Conservation (phyloP, 2,329 filamentous ascomycete species). For the Rosellinia necatrix region DNA sequence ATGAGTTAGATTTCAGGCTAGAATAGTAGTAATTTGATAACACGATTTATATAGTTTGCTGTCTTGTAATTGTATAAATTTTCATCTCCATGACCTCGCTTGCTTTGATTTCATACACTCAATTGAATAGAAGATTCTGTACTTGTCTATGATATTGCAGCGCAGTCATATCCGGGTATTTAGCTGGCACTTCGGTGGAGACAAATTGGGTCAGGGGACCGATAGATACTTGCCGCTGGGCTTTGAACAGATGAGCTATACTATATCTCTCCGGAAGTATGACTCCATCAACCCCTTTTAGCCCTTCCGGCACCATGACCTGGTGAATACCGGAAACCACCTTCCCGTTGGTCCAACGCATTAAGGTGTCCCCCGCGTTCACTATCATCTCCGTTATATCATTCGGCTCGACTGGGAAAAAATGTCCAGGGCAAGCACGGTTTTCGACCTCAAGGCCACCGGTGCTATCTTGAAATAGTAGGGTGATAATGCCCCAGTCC, state of each 20-base stretch:
- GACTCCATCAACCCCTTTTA: slow-evolving; percentile 6
- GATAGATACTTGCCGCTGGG: slow-evolving; percentile 19
- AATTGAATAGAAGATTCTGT: slow-evolving; percentile 17
- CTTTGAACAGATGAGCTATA: slow-evolving; percentile 25
- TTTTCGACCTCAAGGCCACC: slow-evolving; percentile 46
- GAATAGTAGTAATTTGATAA: no score
- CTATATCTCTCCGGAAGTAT: slow-evolving; percentile 28
- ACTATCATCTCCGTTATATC: slow-evolving; percentile 35
- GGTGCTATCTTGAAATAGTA: slow-evolving; percentile 44
- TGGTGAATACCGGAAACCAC: slow-evolving; percentile 27
- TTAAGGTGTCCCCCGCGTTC: slow-evolving; percentile 42
- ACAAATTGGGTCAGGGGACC: slow-evolving; percentile 21
- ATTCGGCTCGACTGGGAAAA: slow-evolving; percentile 20
- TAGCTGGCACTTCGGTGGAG: slow-evolving; percentile 21
- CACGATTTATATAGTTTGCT: no score
- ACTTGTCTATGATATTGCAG: slow-evolving; percentile 17
- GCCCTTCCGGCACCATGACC: slow-evolving; percentile 21
- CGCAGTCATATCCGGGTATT: slow-evolving; percentile 25
- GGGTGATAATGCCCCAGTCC: slow-evolving; percentile 39
- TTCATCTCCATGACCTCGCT: no score
- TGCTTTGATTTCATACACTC: no score
- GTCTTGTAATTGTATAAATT: no score
- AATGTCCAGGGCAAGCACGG: slow-evolving; percentile 6
- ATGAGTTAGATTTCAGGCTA: no score
- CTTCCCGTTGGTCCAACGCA: slow-evolving; percentile 36